Evolutionary conservation across 2,329 filamentous ascomycete species (phyloP).

Genomic region (Knufia fluminis): DNA sequence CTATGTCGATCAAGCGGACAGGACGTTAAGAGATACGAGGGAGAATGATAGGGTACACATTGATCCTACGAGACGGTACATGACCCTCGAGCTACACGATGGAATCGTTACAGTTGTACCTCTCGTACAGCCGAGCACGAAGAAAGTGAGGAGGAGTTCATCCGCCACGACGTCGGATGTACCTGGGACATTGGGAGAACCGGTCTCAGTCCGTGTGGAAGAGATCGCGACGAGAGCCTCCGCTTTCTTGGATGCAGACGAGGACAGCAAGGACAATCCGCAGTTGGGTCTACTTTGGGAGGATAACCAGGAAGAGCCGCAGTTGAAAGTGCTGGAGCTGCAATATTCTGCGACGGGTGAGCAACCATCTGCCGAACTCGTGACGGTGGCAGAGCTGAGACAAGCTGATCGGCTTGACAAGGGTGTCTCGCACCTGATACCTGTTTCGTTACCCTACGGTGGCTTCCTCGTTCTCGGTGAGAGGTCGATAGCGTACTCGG

Average conservation of each 20-base stretch:
- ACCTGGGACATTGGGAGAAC: constrained; percentile 52
- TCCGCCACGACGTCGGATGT: constrained; percentile 20
- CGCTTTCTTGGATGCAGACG: constrained; percentile 51
- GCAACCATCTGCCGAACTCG: constrained; percentile 44
- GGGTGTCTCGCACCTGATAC: constrained; percentile 53
- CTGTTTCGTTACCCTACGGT: constrained; percentile 51
- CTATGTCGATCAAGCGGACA: constrained; percentile 52
- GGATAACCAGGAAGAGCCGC: constrained; percentile 49
- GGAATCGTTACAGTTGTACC: constrained; percentile 58
- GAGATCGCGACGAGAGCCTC: constrained; percentile 60
- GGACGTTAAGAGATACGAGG: constrained; percentile 61
- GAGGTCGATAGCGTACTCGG: constrained; percentile 75
- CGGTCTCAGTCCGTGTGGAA: constrained; percentile 52
- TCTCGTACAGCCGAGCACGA: constrained; percentile 47
- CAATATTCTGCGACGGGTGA: constrained; percentile 40
- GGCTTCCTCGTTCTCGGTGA: constrained; percentile 69
- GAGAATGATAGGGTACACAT: constrained; percentile 75
- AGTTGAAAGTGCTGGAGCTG: constrained; percentile 47
- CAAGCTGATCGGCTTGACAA: constrained; percentile 45
- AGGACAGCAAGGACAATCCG: constrained; percentile 41
- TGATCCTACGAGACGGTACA: constrained; percentile 64
- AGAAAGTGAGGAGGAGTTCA: constrained; percentile 25
- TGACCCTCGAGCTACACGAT: constrained; percentile 60
- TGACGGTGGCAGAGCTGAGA: constrained; percentile 41
- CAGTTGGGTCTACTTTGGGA: constrained; percentile 58